These are phyloP conservation scores for Raddia guianensis DNA, from an alignment of 176 grass and related monocot species.

Conservation along the genomic window DNA sequence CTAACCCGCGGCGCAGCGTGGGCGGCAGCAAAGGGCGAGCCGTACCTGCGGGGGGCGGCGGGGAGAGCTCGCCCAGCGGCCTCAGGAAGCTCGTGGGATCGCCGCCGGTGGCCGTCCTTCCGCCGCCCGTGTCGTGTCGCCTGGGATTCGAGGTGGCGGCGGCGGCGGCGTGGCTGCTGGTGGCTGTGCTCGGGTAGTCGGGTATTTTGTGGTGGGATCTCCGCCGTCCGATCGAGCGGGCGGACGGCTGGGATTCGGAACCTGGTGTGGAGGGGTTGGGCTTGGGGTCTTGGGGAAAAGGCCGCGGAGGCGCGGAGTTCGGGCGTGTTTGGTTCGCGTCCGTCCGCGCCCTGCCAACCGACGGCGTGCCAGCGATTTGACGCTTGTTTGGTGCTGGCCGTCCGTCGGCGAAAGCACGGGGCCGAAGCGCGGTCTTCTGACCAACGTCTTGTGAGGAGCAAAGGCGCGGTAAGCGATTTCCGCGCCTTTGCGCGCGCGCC, in stretches of 20 bases:
- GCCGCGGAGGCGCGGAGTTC: too few relatives aligned
- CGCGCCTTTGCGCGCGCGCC: too few relatives aligned
- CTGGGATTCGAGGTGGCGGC: not conserved
- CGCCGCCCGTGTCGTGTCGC: not conserved
- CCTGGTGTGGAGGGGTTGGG: too few relatives aligned
- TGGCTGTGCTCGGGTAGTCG: conserved; percentile 27
- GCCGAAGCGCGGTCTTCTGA: too few relatives aligned
- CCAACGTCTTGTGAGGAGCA: too few relatives aligned
- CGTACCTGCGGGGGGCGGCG: too few relatives aligned
- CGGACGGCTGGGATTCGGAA: not conserved
- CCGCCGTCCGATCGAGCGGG: not conserved
- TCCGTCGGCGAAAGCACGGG: too few relatives aligned
- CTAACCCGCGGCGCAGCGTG: not conserved
- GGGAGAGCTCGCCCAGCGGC: not conserved
- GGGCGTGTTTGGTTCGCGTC: too few relatives aligned
- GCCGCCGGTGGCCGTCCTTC: not conserved
- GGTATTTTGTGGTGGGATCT: conserved; percentile 38
- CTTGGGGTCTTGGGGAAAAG: not conserved
- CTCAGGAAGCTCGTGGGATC: conserved; percentile 11
- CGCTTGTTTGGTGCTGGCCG: too few relatives aligned
- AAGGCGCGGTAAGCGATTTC: too few relatives aligned
- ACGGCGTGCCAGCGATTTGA: too few relatives aligned
- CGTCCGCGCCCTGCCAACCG: too few relatives aligned
- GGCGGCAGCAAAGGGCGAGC: not conserved
- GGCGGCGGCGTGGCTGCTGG: not conserved